Evolutionary conservation across 768 basidiomycete species (phyloP), one percentile per base, ranked within the genome.

Genomic region (Rhizopogon rudus): DNA sequence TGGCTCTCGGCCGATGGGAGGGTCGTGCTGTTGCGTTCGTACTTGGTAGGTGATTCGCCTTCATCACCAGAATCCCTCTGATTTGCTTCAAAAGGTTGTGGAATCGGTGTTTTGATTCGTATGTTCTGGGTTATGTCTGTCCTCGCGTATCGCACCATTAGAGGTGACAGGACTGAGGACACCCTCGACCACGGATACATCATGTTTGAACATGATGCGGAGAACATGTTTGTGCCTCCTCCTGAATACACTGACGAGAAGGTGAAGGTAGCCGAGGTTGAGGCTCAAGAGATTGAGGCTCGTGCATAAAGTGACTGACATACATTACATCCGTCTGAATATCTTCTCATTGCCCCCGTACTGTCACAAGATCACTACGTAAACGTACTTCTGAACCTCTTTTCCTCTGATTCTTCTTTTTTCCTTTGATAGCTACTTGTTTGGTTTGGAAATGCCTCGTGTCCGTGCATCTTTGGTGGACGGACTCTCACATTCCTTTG

Each of bases 11-110:
- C 12, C 82, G 82, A 17, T 92, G 91, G 89, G 91, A 93, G 70
- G 89, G 89, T 50, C 78, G 88, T 49, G 83, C 84, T 9, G 84
- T 93, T 14, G 84, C 91, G 3, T 93, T 93, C 57, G 90, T 93
- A 54, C 78, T 93, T 16, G 91, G 90, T 82, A 50, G 62, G 81
- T 76, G 31, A 3, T 33, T 17, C 31, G 4, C 17, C 13, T 48
- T 6, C 33, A 20, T 20, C 6, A 6, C 13, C n/a, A 20, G 53
- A 40, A 50, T 57, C 31, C 22, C 13, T 40, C 46, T 55, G 53
- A 33, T 33, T 59, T 20, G 1, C 4, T 33, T 35, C 17, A 6
- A 33, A 46, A 90, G 88, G 89, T n/a, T 91, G 88, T 62, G 90
- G 90, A 50, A 81, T 91, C 51, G 91, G 91, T 53, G 90, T 91